Conservation (phyloP, 1,284 basidiomycete species). For the Rhizoctonia solani region DNA sequence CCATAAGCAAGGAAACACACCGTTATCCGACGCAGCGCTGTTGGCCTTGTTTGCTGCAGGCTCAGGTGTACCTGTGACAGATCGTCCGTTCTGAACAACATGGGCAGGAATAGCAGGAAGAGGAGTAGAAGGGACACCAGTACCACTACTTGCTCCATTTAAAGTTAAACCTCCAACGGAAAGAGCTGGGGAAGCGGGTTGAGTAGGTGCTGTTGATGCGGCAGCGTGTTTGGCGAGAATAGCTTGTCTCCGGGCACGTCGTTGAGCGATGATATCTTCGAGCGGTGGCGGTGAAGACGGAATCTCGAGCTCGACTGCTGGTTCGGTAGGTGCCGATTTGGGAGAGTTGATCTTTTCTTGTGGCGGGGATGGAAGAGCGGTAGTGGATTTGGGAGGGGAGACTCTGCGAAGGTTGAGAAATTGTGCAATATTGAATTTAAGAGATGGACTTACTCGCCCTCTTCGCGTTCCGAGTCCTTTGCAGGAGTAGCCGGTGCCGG, state of each 20-base stretch:
- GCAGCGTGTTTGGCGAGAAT: constrained; percentile 81
- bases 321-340: too few species aligned
- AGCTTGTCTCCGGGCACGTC: constrained; percentile 79
- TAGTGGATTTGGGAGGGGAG: constrained; percentile 38
- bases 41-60: constrained; percentile 46
- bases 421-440: background rate
- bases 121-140: constrained; percentile 56
- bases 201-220: constrained; percentile 55
- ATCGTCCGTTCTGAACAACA: constrained; percentile 45
- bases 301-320: constrained; percentile 64
- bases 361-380: constrained; percentile 40
- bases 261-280: constrained; percentile 62
- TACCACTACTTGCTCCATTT: background rate
- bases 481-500: constrained; percentile 37
- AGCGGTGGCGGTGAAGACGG: constrained; percentile 43
- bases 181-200: constrained; percentile 47
- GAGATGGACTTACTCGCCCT: constrained; percentile 42
- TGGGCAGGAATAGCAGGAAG: constrained; percentile 63
- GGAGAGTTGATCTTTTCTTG: constrained; percentile 3
- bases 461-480: constrained; percentile 39
- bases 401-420: constrained; percentile 26
- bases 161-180: constrained; percentile 1
- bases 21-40: constrained; percentile 20
- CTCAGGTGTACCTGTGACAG: constrained; percentile 41
- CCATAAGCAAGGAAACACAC: background rate